Conservation (phyloP, 371 early-diverging fungal genomes). For the Zopfochytrium polystomum region DNA sequence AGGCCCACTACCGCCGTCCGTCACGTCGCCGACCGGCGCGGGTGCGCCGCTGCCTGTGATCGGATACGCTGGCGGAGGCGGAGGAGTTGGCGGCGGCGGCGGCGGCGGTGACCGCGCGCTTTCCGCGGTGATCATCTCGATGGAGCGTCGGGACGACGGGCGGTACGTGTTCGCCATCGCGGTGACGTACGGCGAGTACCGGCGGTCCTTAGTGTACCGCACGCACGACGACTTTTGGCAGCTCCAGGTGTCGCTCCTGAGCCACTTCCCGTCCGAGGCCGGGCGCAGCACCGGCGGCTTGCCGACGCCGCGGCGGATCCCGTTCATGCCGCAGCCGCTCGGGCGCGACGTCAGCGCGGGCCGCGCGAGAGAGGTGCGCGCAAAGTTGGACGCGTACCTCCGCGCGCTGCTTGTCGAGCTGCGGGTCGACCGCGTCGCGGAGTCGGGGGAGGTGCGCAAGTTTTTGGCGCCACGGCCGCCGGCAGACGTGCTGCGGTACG, state of each 20-base stretch:
- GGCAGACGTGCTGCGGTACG: not conserved
- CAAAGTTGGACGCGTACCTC: constrained; percentile 69
- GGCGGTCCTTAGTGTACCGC: constrained; percentile 58
- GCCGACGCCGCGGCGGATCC: constrained; percentile 59
- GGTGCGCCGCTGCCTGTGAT: not conserved
- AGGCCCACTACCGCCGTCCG: no score
- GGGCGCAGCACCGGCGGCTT: constrained; percentile 64
- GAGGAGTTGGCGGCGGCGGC: no score
- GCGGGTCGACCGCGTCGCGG: not conserved
- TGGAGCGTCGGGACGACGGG: not conserved
- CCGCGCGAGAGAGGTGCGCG: constrained; percentile 49
- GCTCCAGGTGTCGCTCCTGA: constrained; percentile 73
- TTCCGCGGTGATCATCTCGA: not conserved
- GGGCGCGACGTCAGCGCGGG: constrained; percentile 38
- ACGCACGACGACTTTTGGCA: constrained; percentile 79
- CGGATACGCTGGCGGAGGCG: not conserved
- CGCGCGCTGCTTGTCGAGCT: constrained; percentile 62
- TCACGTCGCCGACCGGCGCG: no score
- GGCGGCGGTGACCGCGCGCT: not conserved
- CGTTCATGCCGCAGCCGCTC: constrained; percentile 72
- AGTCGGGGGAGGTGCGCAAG: constrained; percentile 62
- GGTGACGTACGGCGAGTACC: not conserved
- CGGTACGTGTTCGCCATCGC: not conserved
- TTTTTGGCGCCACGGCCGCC: constrained; percentile 21
- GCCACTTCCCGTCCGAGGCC: constrained; percentile 68